Base-by-base conservation (phyloP, 805 yeast genomes). In the Kuraishia hungarica region DNA sequence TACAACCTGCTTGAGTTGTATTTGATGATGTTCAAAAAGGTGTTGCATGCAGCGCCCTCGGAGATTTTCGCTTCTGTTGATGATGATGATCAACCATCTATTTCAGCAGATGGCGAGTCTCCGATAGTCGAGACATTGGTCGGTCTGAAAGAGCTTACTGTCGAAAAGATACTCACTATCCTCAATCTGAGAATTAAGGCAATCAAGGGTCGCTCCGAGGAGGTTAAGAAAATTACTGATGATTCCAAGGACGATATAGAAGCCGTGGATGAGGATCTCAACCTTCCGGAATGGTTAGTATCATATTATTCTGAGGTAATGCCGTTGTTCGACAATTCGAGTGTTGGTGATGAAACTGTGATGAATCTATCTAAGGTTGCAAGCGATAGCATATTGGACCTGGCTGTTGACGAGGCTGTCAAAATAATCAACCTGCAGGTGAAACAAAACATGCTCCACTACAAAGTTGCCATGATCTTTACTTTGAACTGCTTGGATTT, bases 281-380 rank as follows among this genome's bases (percentile, higher is more conserved):
- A 85, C 57, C 84, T 96, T 3, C 97, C 97, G 0, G 96, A 88
- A 57, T 92, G 96, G 91, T 70, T 88, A 22, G 72, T 79, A 52
- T 85, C 81, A n/a, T 83, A 85, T 60, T 76, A 86, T 51, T 72
- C 81, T 0, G 86, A 82, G 17, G 72, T 87, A 28, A 73, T 85
- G 55, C 81, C 82, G 1, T 67, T 89, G 1, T 76, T 87, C 58
- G 83, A 81, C 26, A 66, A 70, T 39, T 70, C 70, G 53, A 65
- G 58, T 22, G 48, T 57, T 5, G 28, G 61, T 11, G 62, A 72
- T 8, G 66, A 66, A 5, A 71, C 77, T 2, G 64, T 83, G 8
- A 63, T 86, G 59, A 72, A 72, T 24, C 64, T 82, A 39, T 60
- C 71, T 3, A 63, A 62, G 1, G 70, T 68, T 0, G 69, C 70